Evolutionary conservation across 306 rosid species (phyloP), one percentile per base, ranked within the genome.

Genomic region (Citrullus colocynthis): DNA sequence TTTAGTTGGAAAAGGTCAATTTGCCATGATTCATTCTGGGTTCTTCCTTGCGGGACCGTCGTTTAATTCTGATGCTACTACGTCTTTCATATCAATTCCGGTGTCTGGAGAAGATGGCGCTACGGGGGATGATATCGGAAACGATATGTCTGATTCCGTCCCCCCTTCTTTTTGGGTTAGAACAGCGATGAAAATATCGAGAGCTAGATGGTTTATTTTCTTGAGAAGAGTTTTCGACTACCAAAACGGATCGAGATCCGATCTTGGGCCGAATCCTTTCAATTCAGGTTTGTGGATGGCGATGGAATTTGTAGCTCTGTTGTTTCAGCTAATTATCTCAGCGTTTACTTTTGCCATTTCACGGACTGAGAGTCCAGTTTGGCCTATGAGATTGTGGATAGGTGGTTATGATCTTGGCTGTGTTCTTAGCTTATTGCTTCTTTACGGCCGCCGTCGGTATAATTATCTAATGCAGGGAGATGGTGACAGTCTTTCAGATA

Each of bases 301-400:
- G 83, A 54, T 90, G 73, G 97, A 95, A 78, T 83, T 92, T 24
- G 81, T 81, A 49, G 92, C 91, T 80, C 78, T 92, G 88, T 58
- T 92, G 30, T 82, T 87, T 14, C 99, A 95, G 75, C 80, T 95
- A 82, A 80, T 83, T 30, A 59, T 88, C 83, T 78, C 88, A n/a
- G 86, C 89, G 4, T 78, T 86, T 70, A 89, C 84, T 80, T 75
- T 96, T 81, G 83, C 85, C n/a, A 80, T 87, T 79, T 91, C 99
- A 0, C 84, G 88, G 82, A 84, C 37, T 75, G 98, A 96, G 85
- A 92, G 56, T 82, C 99, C 99, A 34, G 80, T 92, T 88, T 92
- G 98, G 99, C 99, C 99, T 67, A 91, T 96, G 98, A 96, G 98
- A 85, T 56, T 91, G 69, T 96, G 99, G 99, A 84, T 91, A 51